Conservation (phyloP, 345 rosid species). For the Erysimum cheiranthoides region DNA sequence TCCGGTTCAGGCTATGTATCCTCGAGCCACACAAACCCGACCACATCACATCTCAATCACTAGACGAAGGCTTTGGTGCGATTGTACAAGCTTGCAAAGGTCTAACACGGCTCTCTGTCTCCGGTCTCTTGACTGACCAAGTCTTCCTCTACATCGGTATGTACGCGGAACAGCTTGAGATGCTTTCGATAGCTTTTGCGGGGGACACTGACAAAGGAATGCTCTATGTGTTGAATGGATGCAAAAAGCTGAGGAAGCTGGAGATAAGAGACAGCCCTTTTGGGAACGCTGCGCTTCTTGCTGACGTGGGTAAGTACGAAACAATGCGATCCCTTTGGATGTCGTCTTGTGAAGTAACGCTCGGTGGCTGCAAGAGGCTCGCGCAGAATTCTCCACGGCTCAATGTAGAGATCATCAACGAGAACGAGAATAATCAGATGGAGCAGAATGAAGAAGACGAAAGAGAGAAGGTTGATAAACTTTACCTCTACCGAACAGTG, state of each 20-base stretch:
- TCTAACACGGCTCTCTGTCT: constrained; percentile 69
- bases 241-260: constrained; percentile 85
- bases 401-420: constrained; percentile 86
- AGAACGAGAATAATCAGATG: constrained; percentile 49
- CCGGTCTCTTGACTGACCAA: constrained; percentile 80
- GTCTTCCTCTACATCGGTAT: constrained; percentile 88
- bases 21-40: constrained; percentile 81
- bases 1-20: constrained; percentile 79
- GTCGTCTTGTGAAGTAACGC: constrained; percentile 95
- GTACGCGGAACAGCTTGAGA: constrained; percentile 86
- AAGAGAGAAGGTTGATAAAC: constrained; percentile 64
- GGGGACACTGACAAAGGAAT: constrained; percentile 88
- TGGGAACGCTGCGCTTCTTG: constrained; percentile 80
- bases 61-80: constrained; percentile 98
- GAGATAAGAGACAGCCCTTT: constrained; percentile 94
- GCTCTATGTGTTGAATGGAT: constrained; percentile 84
- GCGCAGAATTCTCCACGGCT: constrained; percentile 76
- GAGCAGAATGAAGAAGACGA: constrained; percentile 41
- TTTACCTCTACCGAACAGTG: constrained; percentile 86
- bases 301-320: constrained; percentile 86
- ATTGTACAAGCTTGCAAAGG: constrained; percentile 80
- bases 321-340: constrained; percentile 99
- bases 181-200: constrained; percentile 95
- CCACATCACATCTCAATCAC: constrained; percentile 65
- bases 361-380: constrained; percentile 82